These are phyloP conservation scores for Uncinocarpus reesii DNA, from an alignment of 2,329 filamentous ascomycete species.

Conservation along the genomic window DNA sequence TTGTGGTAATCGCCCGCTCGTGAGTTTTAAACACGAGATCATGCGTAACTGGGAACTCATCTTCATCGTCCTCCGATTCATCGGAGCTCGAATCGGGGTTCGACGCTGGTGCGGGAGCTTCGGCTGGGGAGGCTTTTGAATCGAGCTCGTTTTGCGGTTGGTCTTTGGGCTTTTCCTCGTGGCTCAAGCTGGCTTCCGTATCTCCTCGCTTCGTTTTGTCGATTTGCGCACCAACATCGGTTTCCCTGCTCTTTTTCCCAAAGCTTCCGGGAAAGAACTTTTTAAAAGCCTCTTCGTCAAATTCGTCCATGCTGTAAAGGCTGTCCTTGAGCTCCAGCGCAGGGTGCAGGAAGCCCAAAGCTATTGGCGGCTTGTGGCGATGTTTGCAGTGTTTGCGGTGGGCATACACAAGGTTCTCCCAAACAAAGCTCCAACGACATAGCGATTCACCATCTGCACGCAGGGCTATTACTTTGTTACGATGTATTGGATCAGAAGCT, in stretches of 20 bases:
- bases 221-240: slow-evolving; percentile 70
- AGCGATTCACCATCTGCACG: too few relatives aligned
- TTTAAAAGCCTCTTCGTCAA: slow-evolving; percentile 39
- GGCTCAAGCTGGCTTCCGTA: slow-evolving; percentile 19
- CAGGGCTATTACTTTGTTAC: too few relatives aligned
- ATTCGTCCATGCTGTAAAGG: slow-evolving; percentile 29
- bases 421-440: too few relatives aligned
- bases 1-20: slow-evolving; percentile 71
- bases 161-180: slow-evolving; percentile 17
- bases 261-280: slow-evolving; percentile 71
- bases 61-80: slow-evolving; percentile 59
- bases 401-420: too few relatives aligned
- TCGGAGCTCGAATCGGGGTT: slow-evolving; percentile 47
- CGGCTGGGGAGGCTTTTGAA: slow-evolving; percentile 15
- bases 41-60: slow-evolving; percentile 86
- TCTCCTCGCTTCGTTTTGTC: slow-evolving; percentile 58
- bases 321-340: background rate
- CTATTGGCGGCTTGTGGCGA: background rate
- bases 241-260: slow-evolving; percentile 65
- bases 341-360: background rate
- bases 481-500: too few relatives aligned
- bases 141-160: slow-evolving; percentile 21
- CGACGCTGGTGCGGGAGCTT: slow-evolving; percentile 30
- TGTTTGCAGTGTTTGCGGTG: slow-evolving; percentile 23
- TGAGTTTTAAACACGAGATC: slow-evolving; percentile 90